phyloP scores from a whole-genome alignment of 176 grass and related monocot species.

The Triticum timopheevii region DNA sequence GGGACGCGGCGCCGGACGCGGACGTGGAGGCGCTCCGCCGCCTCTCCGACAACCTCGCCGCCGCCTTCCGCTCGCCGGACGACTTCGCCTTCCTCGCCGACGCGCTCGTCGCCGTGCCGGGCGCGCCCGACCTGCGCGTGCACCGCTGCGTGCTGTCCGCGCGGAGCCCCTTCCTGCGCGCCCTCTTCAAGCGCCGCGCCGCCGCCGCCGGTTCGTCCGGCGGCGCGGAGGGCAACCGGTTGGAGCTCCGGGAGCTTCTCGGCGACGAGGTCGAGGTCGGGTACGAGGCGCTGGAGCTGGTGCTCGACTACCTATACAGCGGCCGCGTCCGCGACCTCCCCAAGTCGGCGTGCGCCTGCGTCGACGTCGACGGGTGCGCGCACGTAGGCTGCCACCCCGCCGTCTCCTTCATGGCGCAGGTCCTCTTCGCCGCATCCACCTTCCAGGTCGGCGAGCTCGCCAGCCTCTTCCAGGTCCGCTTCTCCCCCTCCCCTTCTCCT shows the following conservation, averaged over 20 bases:
- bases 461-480: conserved; percentile 86
- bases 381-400: conserved; percentile 77
- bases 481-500: neutral
- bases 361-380: conserved; percentile 64
- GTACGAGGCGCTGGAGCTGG: conserved; percentile 64
- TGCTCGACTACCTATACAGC: conserved; percentile 90
- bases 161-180: conserved; percentile 83
- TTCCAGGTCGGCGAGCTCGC: conserved; percentile 88
- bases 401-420: conserved; percentile 73
- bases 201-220: neutral
- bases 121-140: conserved; percentile 43
- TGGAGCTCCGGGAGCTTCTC: conserved; percentile 14
- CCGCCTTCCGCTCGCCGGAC: conserved; percentile 51
- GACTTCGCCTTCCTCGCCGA: conserved; percentile 74
- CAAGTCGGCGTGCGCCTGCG: conserved; percentile 72
- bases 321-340: conserved; percentile 66
- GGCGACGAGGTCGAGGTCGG: conserved; percentile 49
- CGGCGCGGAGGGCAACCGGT: neutral
- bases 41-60: conserved; percentile 83
- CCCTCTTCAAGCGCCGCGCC: conserved; percentile 52
- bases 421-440: conserved; percentile 81
- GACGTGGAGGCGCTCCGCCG: conserved; percentile 82
- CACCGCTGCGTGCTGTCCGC: conserved; percentile 92
- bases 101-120: conserved; percentile 45
- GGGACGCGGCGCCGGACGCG: conserved; percentile 15